A percentile compares a stretch with the other conserved stretches of the same genome.
phyloP scores from a whole-genome alignment of 345 rosid genomes.

The Viola odorata region DNA sequence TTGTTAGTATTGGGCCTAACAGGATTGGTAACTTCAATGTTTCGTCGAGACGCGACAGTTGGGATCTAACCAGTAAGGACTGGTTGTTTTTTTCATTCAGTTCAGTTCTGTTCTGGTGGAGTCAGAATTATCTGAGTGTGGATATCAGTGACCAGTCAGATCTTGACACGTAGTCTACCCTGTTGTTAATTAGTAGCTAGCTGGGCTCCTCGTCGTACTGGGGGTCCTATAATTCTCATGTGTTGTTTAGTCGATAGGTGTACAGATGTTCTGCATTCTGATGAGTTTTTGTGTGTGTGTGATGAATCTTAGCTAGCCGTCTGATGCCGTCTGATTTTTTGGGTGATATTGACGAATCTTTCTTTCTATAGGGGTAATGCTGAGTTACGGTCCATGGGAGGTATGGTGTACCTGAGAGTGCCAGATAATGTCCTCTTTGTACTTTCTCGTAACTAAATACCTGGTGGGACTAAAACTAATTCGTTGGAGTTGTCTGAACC shows the following conservation, averaged over 20 bases:
- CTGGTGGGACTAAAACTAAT: background rate
- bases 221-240: background rate
- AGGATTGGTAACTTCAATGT: conserved; percentile 7
- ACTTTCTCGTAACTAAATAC: background rate
- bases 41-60: conserved; percentile 44
- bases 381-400: background rate
- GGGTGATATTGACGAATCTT: background rate
- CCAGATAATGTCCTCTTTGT: conserved; percentile 12
- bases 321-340: background rate
- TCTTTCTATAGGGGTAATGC: background rate
- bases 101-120: conserved; percentile 3
- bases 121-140: background rate
- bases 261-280: background rate
- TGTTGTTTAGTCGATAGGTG: background rate
- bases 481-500: conserved; percentile 3
- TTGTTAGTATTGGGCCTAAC: conserved; percentile 13
- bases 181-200: background rate
- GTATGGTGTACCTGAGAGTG: conserved; percentile 5
- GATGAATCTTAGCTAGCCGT: background rate
- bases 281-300: no score
- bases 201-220: background rate
- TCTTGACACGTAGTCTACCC: conserved; percentile 8
- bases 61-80: conserved; percentile 39
- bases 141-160: background rate
- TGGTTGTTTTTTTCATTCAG: conserved; percentile 12